Conservation (phyloP, 2,329 filamentous ascomycete genomes). For the Saccharata proteae region DNA sequence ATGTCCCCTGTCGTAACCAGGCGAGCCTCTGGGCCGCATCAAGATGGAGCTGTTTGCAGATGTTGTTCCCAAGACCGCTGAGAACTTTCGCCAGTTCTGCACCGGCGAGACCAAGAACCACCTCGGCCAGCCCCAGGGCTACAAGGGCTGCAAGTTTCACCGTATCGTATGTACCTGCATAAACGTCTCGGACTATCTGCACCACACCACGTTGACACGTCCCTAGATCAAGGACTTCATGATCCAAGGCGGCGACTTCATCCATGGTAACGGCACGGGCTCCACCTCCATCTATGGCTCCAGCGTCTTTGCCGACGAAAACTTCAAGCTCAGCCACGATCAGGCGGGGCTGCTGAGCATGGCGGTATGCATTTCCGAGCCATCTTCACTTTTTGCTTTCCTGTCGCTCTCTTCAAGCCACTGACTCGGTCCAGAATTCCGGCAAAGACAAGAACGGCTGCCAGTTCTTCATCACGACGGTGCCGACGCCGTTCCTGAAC, state of each 20-base stretch:
- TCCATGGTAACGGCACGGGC: slow-evolving; percentile 86
- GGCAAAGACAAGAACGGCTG: slow-evolving; percentile 88
- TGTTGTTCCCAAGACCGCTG: slow-evolving; percentile 73
- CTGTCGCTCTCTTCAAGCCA: background rate
- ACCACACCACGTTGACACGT: background rate
- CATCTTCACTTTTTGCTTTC: slow-evolving; percentile 5
- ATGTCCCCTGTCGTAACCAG: slow-evolving; percentile 34
- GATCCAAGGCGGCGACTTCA: slow-evolving; percentile 93
- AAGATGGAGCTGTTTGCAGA: slow-evolving; percentile 86
- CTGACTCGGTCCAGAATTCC: slow-evolving; percentile 50
- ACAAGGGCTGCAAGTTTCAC: slow-evolving; percentile 91
- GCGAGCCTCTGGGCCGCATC: slow-evolving; percentile 74
- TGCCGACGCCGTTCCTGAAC: slow-evolving; percentile 76
- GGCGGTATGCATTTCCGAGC: no score
- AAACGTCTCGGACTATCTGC: slow-evolving; percentile 1
- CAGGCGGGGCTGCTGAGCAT: slow-evolving; percentile 74
- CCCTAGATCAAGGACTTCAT: slow-evolving; percentile 84
- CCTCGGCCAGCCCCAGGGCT: slow-evolving; percentile 71
- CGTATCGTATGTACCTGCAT: slow-evolving; percentile 55
- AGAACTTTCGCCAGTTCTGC: slow-evolving; percentile 96
- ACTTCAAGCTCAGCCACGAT: slow-evolving; percentile 71
- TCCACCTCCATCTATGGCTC: slow-evolving; percentile 79
- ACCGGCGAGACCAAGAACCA: slow-evolving; percentile 80
- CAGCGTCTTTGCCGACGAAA: slow-evolving; percentile 79
- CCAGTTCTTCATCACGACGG: slow-evolving; percentile 96